A percentile compares a stretch with the other conserved stretches of the same genome.
These are phyloP conservation scores for Vanrija sp. DNA, from an alignment of 1,284 basidiomycete genomes.

Conservation along the genomic window DNA sequence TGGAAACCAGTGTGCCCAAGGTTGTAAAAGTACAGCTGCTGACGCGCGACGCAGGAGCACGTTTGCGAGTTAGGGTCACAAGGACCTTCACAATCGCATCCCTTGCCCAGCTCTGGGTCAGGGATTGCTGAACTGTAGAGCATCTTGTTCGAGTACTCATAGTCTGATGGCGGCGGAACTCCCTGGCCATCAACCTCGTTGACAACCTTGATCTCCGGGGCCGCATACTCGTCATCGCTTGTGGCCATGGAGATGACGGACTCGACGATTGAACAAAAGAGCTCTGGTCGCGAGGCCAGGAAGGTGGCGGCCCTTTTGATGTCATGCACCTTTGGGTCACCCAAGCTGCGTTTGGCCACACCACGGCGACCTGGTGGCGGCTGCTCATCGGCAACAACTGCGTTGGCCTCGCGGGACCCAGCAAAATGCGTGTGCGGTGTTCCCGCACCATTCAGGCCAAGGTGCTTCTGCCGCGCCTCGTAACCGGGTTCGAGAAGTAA, in stretches of 20 bases:
- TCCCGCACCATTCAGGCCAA: no score
- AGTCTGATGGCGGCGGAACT: constrained; percentile 51
- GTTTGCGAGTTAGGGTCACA: constrained; percentile 66
- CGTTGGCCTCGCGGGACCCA: background rate
- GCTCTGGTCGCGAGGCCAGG: background rate
- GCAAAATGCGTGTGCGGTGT: no score
- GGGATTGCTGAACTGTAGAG: constrained; percentile 66
- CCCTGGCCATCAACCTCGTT: constrained; percentile 65
- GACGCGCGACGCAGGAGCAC: constrained; percentile 64
- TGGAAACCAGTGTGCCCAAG: constrained; percentile 56
- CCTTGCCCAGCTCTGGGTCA: constrained; percentile 60
- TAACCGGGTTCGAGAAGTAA: no score
- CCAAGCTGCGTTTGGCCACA: background rate
- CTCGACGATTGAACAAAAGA: constrained; percentile 55
- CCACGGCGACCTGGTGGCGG: background rate
- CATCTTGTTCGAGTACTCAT: constrained; percentile 52
- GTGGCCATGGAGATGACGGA: constrained; percentile 58
- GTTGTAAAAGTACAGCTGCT: constrained; percentile 51
- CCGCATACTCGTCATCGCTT: constrained; percentile 59
- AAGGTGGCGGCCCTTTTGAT: no score
- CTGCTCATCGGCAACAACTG: background rate
- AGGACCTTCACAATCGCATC: constrained; percentile 68
- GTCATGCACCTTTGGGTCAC: background rate
- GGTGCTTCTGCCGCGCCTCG: no score
- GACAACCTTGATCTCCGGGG: constrained; percentile 61